phyloP scores from a whole-genome alignment of 176 grass and related monocot genomes.

The Cymbopogon citratus region DNA sequence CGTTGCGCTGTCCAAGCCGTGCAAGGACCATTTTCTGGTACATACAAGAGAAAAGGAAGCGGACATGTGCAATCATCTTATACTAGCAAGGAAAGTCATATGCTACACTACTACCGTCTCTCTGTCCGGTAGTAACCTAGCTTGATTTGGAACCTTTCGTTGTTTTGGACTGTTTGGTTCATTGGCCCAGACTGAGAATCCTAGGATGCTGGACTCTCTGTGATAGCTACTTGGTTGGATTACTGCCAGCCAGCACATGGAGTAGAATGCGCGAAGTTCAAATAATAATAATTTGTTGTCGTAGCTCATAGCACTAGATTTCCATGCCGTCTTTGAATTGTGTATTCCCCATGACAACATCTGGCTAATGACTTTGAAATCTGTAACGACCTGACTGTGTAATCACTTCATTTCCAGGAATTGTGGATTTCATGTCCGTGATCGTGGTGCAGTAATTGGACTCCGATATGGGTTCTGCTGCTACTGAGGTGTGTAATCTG shows the following conservation, averaged over 20 bases:
- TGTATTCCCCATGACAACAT: background rate
- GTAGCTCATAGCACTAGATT: background rate
- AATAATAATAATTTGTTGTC: background rate
- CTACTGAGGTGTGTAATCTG: slow-evolving; percentile 17
- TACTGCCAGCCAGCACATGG: background rate
- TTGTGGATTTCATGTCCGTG: background rate
- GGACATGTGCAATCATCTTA: background rate
- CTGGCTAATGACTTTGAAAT: background rate
- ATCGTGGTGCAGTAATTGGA: background rate
- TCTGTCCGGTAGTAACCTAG: background rate
- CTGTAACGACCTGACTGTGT: background rate
- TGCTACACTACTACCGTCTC: background rate
- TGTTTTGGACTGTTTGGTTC: background rate
- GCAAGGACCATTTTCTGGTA: background rate
- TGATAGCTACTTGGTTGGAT: background rate
- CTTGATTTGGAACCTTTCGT: background rate
- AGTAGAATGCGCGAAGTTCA: background rate
- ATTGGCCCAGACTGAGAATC: background rate
- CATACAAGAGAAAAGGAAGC: background rate
- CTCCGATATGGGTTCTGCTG: slow-evolving; percentile 28
- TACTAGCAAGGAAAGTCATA: background rate
- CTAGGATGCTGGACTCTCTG: background rate
- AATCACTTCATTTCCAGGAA: slow-evolving; percentile 13
- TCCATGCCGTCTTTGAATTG: background rate
- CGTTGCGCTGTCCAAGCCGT: no score